Conservation (phyloP, 805 yeast species). For the Candida sphagnicola region DNA sequence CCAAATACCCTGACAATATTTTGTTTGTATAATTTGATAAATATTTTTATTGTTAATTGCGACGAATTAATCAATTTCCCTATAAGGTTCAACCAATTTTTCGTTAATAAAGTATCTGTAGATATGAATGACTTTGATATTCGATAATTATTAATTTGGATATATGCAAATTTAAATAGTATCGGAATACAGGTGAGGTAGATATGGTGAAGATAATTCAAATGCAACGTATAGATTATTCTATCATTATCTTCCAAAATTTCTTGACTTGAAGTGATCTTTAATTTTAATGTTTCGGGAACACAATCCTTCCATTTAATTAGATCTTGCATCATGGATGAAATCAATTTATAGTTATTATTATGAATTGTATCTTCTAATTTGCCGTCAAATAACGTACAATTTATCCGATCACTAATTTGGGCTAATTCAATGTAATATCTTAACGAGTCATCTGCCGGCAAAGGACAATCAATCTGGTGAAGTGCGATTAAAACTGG, state of each 20-base stretch:
- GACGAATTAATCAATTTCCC: constrained; percentile 15
- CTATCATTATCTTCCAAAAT: constrained; percentile 11
- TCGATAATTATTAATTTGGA: constrained; percentile 9
- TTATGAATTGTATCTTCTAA: not conserved
- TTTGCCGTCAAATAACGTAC: constrained; percentile 12
- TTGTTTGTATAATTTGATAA: constrained; percentile 17
- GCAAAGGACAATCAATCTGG: constrained; percentile 14
- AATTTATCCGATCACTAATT: constrained; percentile 20
- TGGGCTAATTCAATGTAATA: constrained; percentile 20
- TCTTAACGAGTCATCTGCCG: constrained; percentile 9
- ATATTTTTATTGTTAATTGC: constrained; percentile 21
- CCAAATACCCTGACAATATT: constrained; percentile 19
- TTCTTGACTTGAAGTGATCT: constrained; percentile 9
- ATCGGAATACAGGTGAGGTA: constrained; percentile 24
- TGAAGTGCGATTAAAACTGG: constrained; percentile 17
- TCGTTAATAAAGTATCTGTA: constrained; percentile 13
- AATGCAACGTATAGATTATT: constrained; percentile 20
- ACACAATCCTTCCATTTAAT: constrained; percentile 19
- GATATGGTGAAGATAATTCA: constrained; percentile 26
- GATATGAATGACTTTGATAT: not conserved
- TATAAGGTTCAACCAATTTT: constrained; percentile 16
- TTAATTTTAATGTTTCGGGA: constrained; percentile 16
- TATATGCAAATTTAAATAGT: constrained; percentile 17
- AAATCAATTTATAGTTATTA: constrained; percentile 5
- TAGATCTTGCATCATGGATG: constrained; percentile 10